Conservation (phyloP, 2,329 filamentous ascomycete genomes). For the Alternaria ventricosa region DNA sequence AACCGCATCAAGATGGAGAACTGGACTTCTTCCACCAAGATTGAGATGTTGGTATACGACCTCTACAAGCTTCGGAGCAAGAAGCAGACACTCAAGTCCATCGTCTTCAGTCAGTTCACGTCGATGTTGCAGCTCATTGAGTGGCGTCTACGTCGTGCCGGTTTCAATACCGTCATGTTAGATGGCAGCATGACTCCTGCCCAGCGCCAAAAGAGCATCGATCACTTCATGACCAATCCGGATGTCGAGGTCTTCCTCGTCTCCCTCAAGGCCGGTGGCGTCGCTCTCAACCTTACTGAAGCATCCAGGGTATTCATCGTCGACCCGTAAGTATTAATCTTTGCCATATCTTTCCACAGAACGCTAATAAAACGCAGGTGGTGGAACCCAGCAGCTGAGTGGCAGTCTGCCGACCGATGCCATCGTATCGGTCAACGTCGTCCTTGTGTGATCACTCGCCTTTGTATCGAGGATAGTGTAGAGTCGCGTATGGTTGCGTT, state of each 20-base stretch:
- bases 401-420: slow-evolving; percentile 86
- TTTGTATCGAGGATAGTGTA: slow-evolving; percentile 96
- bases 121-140: slow-evolving; percentile 97
- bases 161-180: slow-evolving; percentile 97
- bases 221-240: slow-evolving; percentile 94
- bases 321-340: slow-evolving; percentile 74
- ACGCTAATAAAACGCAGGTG: slow-evolving; percentile 64
- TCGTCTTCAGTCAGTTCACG: slow-evolving; percentile 97
- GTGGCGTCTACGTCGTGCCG: slow-evolving; percentile 94
- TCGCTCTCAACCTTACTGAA: slow-evolving; percentile 93
- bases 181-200: slow-evolving; percentile 97
- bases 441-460: slow-evolving; percentile 89
- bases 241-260: slow-evolving; percentile 96
- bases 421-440: slow-evolving; percentile 96
- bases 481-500: slow-evolving; percentile 94
- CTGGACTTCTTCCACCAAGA: slow-evolving; percentile 98
- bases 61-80: slow-evolving; percentile 90
- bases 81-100: slow-evolving; percentile 93
- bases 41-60: slow-evolving; percentile 94
- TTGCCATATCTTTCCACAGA: background rate
- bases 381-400: slow-evolving; percentile 99
- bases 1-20: slow-evolving; percentile 99
- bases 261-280: slow-evolving; percentile 93
- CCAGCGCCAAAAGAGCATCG: slow-evolving; percentile 90
- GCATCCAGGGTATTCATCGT: slow-evolving; percentile 95